Evolutionary conservation across 768 basidiomycete genomes (phyloP), one percentile per base, ranked within the genome.

Genomic region (Daedaleopsis nitida): DNA sequence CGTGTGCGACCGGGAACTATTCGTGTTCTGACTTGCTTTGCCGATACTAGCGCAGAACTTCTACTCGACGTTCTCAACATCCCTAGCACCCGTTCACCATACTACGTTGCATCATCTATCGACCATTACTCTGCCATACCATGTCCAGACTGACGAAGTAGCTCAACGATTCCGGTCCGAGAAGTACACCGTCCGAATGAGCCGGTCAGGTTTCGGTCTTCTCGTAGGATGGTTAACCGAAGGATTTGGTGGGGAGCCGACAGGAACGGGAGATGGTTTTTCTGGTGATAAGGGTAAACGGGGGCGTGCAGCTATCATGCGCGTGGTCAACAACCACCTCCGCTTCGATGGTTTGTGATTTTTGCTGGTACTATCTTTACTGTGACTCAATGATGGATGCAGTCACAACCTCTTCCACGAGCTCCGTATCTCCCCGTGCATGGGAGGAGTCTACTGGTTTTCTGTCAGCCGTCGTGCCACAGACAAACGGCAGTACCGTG

Each of bases 211-310:
- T 8, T 96, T 97, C 71, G 85, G 90, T 47, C 84, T 99, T 32
- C 80, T 99, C 9, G 82, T 98, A 2, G 96, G 96, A 34, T 99
- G 97, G 97, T 77, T 98, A 58, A 97, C 94, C 23, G 96, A 98
- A 72, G 95, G 94, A 16, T 80, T 89, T 57, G 87, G 95, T 60
- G 88, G 95, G 58, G 92, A 94, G 72, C 83, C 88, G n/a, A 72
- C 89, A 65, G 96, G 96, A 53, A 78, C 81, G 59, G 87, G 93
- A 9, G 83, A 86, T 53, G 88, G 94, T 0, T 92, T 93, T 68
- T 80, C 86, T 35, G 93, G 91, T 1, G 88, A 93, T 66, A 84
- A 83, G 58, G 94, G 92, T 19, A 87, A 89, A 69, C 80, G 95
- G 62, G 94, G 94, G 6, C 82, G 97, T 67, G 88, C 94, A 54